Conservation (phyloP, 177 flowering plant genomes). For the Vitis hybrid region DNA sequence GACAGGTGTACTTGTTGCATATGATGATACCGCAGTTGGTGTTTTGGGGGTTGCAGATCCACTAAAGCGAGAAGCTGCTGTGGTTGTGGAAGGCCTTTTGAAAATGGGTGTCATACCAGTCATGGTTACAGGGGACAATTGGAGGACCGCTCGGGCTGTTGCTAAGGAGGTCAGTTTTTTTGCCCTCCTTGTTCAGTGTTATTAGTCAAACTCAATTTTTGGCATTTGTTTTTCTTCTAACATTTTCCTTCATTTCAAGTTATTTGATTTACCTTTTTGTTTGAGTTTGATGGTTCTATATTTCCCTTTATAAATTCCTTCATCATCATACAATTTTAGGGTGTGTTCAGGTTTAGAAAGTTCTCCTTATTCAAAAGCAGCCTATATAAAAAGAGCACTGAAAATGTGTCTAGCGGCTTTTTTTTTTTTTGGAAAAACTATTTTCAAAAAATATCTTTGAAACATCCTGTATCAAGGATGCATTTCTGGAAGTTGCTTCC, state of each 20-base stretch:
- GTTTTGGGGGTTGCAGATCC: slow-evolving; percentile 92
- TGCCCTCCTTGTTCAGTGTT: background rate
- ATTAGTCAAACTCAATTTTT: background rate
- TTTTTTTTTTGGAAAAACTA: too few species aligned
- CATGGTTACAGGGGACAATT: slow-evolving; percentile 98
- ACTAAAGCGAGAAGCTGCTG: slow-evolving; percentile 90
- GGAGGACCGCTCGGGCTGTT: slow-evolving; percentile 94
- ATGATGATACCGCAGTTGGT: slow-evolving; percentile 55
- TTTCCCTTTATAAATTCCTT: background rate
- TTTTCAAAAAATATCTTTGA: too few species aligned
- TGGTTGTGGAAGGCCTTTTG: slow-evolving; percentile 79
- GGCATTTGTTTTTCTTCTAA: background rate
- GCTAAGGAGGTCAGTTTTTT: slow-evolving; percentile 74
- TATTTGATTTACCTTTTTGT: too few species aligned
- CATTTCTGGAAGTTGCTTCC: too few species aligned
- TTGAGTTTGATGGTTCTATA: too few species aligned
- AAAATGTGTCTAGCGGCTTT: too few species aligned
- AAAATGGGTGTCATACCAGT: slow-evolving; percentile 91
- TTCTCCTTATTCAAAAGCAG: too few species aligned
- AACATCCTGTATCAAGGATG: too few species aligned
- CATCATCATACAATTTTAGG: too few species aligned
- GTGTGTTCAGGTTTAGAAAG: too few species aligned
- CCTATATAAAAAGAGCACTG: too few species aligned
- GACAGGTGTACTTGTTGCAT: slow-evolving; percentile 88
- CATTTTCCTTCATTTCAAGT: too few species aligned